Conservation (phyloP, 306 rosid species). For the Cicer bijugum region DNA sequence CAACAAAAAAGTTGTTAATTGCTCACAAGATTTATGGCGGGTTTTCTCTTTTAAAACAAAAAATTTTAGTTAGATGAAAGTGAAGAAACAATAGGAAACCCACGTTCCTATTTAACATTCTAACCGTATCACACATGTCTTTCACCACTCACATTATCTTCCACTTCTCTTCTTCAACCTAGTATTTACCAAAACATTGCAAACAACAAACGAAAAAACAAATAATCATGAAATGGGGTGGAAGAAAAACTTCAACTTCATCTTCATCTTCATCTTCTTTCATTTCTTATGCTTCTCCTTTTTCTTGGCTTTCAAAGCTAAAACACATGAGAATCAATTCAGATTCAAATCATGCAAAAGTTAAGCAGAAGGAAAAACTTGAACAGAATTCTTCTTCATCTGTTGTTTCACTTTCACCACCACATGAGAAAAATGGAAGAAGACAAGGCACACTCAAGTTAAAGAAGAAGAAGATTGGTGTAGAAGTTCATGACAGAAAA, state of each 20-base stretch:
- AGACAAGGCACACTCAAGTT: slow-evolving; percentile 49
- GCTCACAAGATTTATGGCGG: slow-evolving; percentile 77
- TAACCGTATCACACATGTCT: slow-evolving; percentile 49
- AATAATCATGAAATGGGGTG: slow-evolving; percentile 66
- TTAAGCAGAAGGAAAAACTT: slow-evolving; percentile 47
- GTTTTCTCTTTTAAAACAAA: slow-evolving; percentile 61
- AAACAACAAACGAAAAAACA: not conserved
- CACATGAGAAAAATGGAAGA: slow-evolving; percentile 18
- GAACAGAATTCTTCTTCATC: not conserved
- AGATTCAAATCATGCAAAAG: slow-evolving; percentile 52
- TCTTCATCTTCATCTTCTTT: slow-evolving; percentile 52
- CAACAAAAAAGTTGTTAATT: slow-evolving; percentile 62
- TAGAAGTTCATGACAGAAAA: slow-evolving; percentile 41
- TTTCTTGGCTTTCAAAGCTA: slow-evolving; percentile 81
- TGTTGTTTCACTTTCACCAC: too few relatives aligned
- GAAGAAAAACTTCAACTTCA: slow-evolving; percentile 58
- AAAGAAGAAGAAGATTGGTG: slow-evolving; percentile 44
- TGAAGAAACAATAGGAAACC: slow-evolving; percentile 53
- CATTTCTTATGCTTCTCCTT: slow-evolving; percentile 60
- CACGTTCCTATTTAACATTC: slow-evolving; percentile 70
- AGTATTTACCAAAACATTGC: slow-evolving; percentile 1
- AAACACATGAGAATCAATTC: slow-evolving; percentile 58
- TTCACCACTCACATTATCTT: slow-evolving; percentile 32
- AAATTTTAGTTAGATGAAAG: not conserved
- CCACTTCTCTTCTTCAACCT: not conserved